These are phyloP conservation scores for Agaricales sp. DNA, from an alignment of 1,284 basidiomycete species.

Conservation along the genomic window DNA sequence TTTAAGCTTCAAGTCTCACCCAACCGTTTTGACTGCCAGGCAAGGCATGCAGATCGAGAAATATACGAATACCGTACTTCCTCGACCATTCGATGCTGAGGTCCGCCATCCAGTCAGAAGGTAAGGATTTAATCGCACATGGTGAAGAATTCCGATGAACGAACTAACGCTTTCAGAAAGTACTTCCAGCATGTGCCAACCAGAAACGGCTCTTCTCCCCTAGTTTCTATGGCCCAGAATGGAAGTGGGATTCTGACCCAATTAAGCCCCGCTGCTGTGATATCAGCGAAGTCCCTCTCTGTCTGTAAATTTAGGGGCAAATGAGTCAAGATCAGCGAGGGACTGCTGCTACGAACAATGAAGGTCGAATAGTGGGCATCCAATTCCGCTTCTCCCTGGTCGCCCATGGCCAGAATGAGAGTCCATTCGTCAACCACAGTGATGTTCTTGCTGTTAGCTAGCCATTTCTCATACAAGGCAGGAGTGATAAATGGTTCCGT, in stretches of 20 bases:
- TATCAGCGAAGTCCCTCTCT: slow-evolving; percentile 87
- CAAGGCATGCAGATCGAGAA: slow-evolving; percentile 76
- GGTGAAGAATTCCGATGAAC: too few species aligned
- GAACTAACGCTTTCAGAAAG: slow-evolving; percentile 79
- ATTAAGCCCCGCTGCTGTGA: slow-evolving; percentile 84
- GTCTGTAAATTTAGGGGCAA: slow-evolving; percentile 50
- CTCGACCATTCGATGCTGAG: slow-evolving; percentile 80
- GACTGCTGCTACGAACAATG: slow-evolving; percentile 40
- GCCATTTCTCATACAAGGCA: slow-evolving; percentile 64
- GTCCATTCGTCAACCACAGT: slow-evolving; percentile 70
- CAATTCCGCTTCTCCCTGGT: slow-evolving; percentile 51
- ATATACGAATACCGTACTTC: slow-evolving; percentile 83
- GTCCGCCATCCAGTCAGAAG: too few species aligned
- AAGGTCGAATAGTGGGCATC: slow-evolving; percentile 87
- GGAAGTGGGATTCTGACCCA: slow-evolving; percentile 80
- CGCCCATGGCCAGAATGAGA: slow-evolving; percentile 41
- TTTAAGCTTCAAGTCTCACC: slow-evolving; percentile 20
- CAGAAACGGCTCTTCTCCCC: slow-evolving; percentile 72
- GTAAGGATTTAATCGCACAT: too few species aligned
- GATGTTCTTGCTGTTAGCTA: slow-evolving; percentile 45
- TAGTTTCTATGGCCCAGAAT: slow-evolving; percentile 83
- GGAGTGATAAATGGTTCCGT: slow-evolving; percentile 79
- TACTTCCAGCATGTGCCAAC: slow-evolving; percentile 70
- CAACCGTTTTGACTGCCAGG: slow-evolving; percentile 71
- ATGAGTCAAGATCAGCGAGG: slow-evolving; percentile 12